Percentiles rank a stretch among this genome's conserved stretches.
Conservation (phyloP, 2,329 filamentous ascomycete genomes). For the Chrysoporthe puriensis region DNA sequence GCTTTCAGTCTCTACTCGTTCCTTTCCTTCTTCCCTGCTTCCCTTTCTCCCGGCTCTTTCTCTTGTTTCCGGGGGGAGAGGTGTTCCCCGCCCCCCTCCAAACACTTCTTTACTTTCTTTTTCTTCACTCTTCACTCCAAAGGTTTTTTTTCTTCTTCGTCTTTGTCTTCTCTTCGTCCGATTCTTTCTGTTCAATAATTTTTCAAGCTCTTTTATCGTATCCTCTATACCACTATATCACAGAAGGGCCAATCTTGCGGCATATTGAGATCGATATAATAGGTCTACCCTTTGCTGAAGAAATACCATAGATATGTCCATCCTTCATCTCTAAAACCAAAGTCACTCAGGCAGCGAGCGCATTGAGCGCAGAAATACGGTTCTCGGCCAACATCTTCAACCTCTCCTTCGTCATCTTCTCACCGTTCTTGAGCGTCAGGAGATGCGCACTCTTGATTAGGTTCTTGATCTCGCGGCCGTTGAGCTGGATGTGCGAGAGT, state of each 20-base stretch:
- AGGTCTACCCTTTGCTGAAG: background rate
- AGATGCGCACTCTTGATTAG: conserved; percentile 46
- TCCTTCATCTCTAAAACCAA: background rate
- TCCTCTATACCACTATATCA: background rate
- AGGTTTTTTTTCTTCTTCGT: no score
- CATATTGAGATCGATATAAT: no score
- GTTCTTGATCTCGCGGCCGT: conserved; percentile 57
- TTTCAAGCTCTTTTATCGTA: no score
- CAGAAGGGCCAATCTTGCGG: no score
- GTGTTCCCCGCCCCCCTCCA: no score
- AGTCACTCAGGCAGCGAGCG: conserved; percentile 15
- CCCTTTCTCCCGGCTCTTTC: no score
- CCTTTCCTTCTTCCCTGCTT: no score
- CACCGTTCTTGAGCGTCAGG: conserved; percentile 38
- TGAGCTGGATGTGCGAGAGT: conserved; percentile 47
- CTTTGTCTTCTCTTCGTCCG: background rate
- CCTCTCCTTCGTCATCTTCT: conserved; percentile 36
- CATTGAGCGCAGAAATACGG: conserved; percentile 31
- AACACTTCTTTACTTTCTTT: no score
- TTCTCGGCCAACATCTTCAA: conserved; percentile 41
- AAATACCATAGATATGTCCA: background rate
- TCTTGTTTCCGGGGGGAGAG: no score
- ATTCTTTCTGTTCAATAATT: no score
- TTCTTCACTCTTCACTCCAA: no score
- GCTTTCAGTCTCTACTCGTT: no score